Conservation (phyloP, 2,329 filamentous ascomycete species). For the Acephala macrosclerotiorum region DNA sequence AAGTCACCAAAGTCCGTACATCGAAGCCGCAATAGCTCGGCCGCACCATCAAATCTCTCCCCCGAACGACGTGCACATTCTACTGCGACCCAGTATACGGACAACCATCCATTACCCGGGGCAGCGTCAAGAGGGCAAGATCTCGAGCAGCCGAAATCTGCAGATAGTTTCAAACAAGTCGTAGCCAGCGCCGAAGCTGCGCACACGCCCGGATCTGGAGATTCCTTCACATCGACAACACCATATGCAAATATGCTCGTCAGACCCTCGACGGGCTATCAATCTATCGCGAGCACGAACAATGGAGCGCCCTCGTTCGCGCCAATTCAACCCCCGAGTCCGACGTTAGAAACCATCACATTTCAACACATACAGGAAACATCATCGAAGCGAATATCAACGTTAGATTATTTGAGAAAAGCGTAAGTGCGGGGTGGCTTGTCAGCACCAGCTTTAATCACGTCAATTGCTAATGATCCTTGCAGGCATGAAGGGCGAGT, state of each 20-base stretch:
- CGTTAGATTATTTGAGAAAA: slow-evolving; percentile 90
- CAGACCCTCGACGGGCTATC: slow-evolving; percentile 39
- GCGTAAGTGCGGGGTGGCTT: slow-evolving; percentile 68
- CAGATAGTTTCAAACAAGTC: slow-evolving; percentile 35
- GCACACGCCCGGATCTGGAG: slow-evolving; percentile 28
- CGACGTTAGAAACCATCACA: slow-evolving; percentile 45
- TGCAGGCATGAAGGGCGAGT: slow-evolving; percentile 87
- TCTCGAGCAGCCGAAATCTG: slow-evolving; percentile 27
- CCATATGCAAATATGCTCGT: slow-evolving; percentile 43
- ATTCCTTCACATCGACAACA: slow-evolving; percentile 37
- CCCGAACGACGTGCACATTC: slow-evolving; percentile 35
- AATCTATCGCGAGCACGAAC: slow-evolving; percentile 30
- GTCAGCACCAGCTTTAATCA: not conserved
- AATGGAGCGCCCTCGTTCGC: slow-evolving; percentile 31
- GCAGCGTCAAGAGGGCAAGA: slow-evolving; percentile 12
- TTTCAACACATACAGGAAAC: slow-evolving; percentile 79
- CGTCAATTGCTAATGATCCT: slow-evolving; percentile 12
- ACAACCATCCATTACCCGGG: slow-evolving; percentile 26
- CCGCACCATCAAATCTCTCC: slow-evolving; percentile 28
- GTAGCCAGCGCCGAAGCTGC: slow-evolving; percentile 28
- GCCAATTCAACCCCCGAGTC: slow-evolving; percentile 39
- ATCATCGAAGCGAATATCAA: slow-evolving; percentile 91
- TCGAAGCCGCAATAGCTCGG: slow-evolving; percentile 53
- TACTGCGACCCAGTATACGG: slow-evolving; percentile 27
- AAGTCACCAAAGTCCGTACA: slow-evolving; percentile 37